Conservation (phyloP, 768 basidiomycete genomes). For the Suillus americanus region DNA sequence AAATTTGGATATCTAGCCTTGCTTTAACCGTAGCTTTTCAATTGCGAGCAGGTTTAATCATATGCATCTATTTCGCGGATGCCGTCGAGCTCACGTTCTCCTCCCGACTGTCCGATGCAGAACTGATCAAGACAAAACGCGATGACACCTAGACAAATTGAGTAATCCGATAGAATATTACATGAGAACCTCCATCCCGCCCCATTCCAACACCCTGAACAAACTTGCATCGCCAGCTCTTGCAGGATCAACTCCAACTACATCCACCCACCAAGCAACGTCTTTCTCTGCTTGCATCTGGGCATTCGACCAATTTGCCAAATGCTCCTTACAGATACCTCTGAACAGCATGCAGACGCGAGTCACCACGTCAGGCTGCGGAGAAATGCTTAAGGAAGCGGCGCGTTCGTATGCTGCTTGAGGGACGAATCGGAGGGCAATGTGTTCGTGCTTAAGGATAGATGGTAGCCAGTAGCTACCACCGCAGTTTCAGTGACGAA, state of each 20-base stretch:
- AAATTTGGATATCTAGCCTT: too few species aligned
- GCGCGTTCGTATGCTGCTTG: not conserved
- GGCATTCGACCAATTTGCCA: not conserved
- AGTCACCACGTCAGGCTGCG: not conserved
- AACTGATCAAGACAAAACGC: not conserved
- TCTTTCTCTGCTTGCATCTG: not conserved
- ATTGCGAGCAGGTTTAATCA: too few species aligned
- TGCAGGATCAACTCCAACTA: too few species aligned
- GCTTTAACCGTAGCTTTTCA: too few species aligned
- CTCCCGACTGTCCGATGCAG: not conserved
- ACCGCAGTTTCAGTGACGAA: not conserved
- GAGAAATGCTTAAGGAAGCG: not conserved
- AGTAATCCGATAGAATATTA: not conserved
- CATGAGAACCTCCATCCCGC: not conserved
- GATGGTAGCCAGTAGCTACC: not conserved
- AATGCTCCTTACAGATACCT: too few species aligned
- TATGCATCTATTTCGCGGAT: too few species aligned
- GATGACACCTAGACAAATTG: not conserved
- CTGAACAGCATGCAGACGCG: not conserved
- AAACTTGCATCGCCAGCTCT: not conserved
- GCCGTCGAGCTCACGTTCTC: too few species aligned
- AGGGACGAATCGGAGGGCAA: not conserved
- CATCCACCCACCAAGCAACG: too few species aligned
- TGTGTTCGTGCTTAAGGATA: not conserved
- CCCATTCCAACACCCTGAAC: not conserved